These are phyloP conservation scores for Pichia nakasei DNA, from an alignment of 805 yeast genomes.

Conservation along the genomic window DNA sequence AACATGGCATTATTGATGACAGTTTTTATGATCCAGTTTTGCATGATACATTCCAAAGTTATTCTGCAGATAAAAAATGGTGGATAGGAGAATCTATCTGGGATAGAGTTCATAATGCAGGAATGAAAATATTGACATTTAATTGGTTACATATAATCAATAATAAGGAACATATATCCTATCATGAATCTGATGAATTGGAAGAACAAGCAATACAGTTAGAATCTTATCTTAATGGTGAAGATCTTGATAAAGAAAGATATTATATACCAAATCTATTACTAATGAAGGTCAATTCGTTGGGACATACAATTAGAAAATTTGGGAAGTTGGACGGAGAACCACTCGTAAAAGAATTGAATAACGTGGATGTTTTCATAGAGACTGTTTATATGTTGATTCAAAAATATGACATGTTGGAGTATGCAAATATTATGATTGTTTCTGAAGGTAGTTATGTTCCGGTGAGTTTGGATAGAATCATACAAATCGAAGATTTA, in stretches of 20 bases:
- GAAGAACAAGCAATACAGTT: conserved; percentile 50
- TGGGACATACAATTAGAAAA: conserved; percentile 71
- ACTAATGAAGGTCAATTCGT: conserved; percentile 69
- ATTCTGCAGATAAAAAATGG: conserved; percentile 48
- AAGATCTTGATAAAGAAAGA: conserved; percentile 20
- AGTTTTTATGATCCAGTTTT: conserved; percentile 59
- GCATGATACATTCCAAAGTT: conserved; percentile 44
- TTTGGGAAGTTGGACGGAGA: conserved; percentile 46
- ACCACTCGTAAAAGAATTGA: conserved; percentile 44
- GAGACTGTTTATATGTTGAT: conserved; percentile 41
- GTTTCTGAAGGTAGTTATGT: conserved; percentile 95
- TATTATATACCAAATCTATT: conserved; percentile 80
- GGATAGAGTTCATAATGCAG: conserved; percentile 23
- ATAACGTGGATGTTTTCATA: conserved; percentile 58
- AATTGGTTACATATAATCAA: conserved; percentile 76
- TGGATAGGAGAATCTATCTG: conserved; percentile 94
- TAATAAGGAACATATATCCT: conserved; percentile 40
- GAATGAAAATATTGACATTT: conserved; percentile 56
- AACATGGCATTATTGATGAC: conserved; percentile 85
- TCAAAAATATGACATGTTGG: conserved; percentile 43
- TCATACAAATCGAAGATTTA: conserved; percentile 61
- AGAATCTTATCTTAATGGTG: conserved; percentile 14
- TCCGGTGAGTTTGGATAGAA: conserved; percentile 64
- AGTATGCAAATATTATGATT: conserved; percentile 63
- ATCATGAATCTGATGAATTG: conserved; percentile 54